These are phyloP conservation scores for Cyberlindnera nakhonratchasimensis DNA, from an alignment of 805 yeast genomes.

Conservation along the genomic window DNA sequence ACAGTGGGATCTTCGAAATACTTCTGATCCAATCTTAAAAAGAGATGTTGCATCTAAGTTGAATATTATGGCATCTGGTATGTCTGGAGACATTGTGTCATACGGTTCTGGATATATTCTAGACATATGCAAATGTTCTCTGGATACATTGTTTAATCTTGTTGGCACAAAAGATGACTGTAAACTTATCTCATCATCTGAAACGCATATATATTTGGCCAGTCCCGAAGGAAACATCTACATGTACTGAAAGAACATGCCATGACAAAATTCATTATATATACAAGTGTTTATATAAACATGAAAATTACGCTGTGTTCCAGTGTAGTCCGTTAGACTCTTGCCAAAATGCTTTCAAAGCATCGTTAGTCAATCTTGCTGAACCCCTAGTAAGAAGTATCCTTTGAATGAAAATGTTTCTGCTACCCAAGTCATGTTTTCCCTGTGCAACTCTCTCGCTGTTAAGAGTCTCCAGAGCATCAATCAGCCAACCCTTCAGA, in stretches of 20 bases:
- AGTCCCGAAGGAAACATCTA: constrained; percentile 2
- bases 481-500: constrained; percentile 46
- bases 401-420: constrained; percentile 50
- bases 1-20: constrained; percentile 39
- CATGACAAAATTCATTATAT: background rate
- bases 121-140: background rate
- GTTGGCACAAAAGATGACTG: constrained; percentile 8
- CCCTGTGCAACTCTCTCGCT: constrained; percentile 25
- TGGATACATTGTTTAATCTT: background rate
- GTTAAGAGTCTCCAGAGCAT: constrained; percentile 30
- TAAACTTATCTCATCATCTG: background rate
- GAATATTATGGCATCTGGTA: constrained; percentile 12
- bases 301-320: constrained; percentile 13
- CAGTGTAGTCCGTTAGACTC: constrained; percentile 49
- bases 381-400: constrained; percentile 63
- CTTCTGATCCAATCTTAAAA: constrained; percentile 9
- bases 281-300: background rate
- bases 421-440: constrained; percentile 28
- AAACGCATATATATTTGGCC: background rate
- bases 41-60: constrained; percentile 3
- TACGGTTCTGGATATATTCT: constrained; percentile 8
- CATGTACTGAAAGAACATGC: background rate
- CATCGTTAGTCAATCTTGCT: constrained; percentile 49
- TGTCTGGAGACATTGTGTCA: constrained; percentile 2
- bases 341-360: constrained; percentile 64